Conservation (phyloP, 2,329 filamentous ascomycete species). For the Acarospora socialis region DNA sequence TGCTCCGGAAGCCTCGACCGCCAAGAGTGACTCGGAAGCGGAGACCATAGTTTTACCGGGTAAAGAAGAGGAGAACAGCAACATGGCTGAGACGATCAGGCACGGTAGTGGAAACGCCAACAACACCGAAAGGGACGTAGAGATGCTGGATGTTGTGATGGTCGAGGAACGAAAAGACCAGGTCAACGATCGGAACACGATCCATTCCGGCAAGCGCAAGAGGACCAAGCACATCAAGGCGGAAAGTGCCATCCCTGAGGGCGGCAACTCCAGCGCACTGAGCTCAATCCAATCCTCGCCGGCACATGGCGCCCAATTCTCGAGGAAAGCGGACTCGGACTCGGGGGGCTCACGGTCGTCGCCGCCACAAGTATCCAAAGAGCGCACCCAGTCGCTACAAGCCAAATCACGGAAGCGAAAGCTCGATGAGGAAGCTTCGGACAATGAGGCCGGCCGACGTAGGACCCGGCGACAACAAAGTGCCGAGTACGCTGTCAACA, state of each 20-base stretch:
- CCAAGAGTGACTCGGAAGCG: constrained; percentile 53
- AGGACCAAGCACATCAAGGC: background rate
- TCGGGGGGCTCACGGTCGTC: constrained; percentile 14
- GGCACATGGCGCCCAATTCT: constrained; percentile 10
- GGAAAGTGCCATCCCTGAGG: constrained; percentile 5
- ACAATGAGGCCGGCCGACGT: constrained; percentile 5
- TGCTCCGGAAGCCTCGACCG: constrained; percentile 27
- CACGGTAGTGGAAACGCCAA: constrained; percentile 49
- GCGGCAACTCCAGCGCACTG: constrained; percentile 11
- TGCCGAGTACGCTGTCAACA: constrained; percentile 5
- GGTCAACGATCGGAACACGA: constrained; percentile 1
- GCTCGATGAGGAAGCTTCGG: constrained; percentile 1
- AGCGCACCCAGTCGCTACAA: constrained; percentile 5
- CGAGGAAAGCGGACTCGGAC: constrained; percentile 9
- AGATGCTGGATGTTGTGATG: constrained; percentile 8
- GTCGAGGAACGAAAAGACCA: constrained; percentile 1
- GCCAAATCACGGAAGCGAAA: constrained; percentile 10
- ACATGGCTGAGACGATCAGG: constrained; percentile 49
- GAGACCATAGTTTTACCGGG: constrained; percentile 56
- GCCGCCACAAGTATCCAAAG: constrained; percentile 11
- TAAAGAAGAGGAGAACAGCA: constrained; percentile 50
- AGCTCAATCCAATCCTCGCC: constrained; percentile 16
- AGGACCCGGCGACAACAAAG: constrained; percentile 11
- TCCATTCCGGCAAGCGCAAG: constrained; percentile 2
- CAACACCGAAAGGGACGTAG: constrained; percentile 30